Evolutionary conservation across 164 flowering plant genomes (phyloP), one percentile per base, ranked within the genome.

Genomic region (Berberis thunbergii): DNA sequence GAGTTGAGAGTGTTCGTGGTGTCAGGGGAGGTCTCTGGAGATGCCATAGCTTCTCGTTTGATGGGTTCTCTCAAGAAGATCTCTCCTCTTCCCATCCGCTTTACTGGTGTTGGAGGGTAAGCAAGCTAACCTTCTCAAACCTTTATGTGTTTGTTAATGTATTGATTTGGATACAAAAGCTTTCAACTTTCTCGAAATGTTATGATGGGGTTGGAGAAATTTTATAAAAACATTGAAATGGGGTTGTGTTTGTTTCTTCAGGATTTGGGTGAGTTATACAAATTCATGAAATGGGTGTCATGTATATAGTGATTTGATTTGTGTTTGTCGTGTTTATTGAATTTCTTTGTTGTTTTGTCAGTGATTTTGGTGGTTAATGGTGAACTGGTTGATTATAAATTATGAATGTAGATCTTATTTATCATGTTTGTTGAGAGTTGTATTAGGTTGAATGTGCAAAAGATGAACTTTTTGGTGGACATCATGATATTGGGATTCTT

Each of bases 21-120:
- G 45, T 73, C 95, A 4, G 99, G 99, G 52, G 97, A 94, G 73
- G 95, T 89, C 26, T 91, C 97, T 43, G 98, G 96, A 8, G 98
- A 94, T 68, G 50, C 71, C 45, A 84, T 91, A 4, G 98, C 78
- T 49, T 80, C 92, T 67, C 97, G 95, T 39, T 87, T 94, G 64
- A 94, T 94, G 89, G 64, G 83, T 40, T 83, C 97, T 59, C 74
- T 94, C 65, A 86, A 76, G 63, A 81, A 62, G 43, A 77, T 94
- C 45, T 84, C 86, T 62, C 96, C 97, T 50, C 71, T 75, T 58
- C 96, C 98, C 41, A 58, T 87, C 43, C 79, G 83, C 11, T 86
- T 94, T 53, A 66, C 89, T 5, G 98, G 97, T 57, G 87, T 90
- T 48, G 98, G 98, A 70, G 98, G 98, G 98, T 93, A 75, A 46